Conservation (phyloP, 495 filamentous ascomycete genomes). For the Alectoria sarmentosa region DNA sequence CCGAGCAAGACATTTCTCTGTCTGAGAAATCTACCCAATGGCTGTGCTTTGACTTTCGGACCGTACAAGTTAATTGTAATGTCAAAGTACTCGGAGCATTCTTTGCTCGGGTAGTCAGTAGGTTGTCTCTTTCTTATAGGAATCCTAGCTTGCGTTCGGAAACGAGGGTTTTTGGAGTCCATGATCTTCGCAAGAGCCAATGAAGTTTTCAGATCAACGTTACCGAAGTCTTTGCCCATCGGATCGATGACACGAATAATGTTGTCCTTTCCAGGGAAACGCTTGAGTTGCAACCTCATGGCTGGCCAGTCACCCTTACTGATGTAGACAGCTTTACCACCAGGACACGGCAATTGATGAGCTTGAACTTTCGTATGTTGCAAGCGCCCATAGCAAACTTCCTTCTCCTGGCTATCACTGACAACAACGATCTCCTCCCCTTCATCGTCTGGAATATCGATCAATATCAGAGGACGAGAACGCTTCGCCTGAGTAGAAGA, state of each 20-base stretch:
- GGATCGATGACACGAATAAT: slow-evolving; percentile 65
- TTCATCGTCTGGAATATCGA: slow-evolving; percentile 27
- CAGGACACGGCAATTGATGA: slow-evolving; percentile 58
- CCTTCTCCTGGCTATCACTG: slow-evolving; percentile 41
- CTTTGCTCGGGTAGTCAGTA: slow-evolving; percentile 50
- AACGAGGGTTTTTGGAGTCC: slow-evolving; percentile 49
- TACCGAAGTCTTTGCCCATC: slow-evolving; percentile 62
- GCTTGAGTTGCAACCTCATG: slow-evolving; percentile 61
- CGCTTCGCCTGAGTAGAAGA: slow-evolving; percentile 9
- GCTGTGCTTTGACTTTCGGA: slow-evolving; percentile 52
- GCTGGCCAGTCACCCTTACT: slow-evolving; percentile 53
- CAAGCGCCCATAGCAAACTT: slow-evolving; percentile 82
- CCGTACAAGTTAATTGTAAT: slow-evolving; percentile 75
- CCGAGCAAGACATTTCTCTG: slow-evolving; percentile 59
- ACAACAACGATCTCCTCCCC: slow-evolving; percentile 51
- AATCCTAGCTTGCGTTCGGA: slow-evolving; percentile 62
- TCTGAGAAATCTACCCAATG: slow-evolving; percentile 59
- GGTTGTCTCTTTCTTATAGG: slow-evolving; percentile 49
- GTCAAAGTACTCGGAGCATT: slow-evolving; percentile 44
- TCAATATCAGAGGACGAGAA: not conserved
- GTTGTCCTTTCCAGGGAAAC: slow-evolving; percentile 45
- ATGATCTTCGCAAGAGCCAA: slow-evolving; percentile 62
- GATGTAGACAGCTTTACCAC: slow-evolving; percentile 42
- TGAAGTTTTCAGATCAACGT: slow-evolving; percentile 63
- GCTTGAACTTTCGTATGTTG: slow-evolving; percentile 62